Percentiles rank a stretch among this genome's conserved stretches.
These are phyloP conservation scores for Colletotrichum sp. DNA, from an alignment of 2,329 filamentous ascomycete species.

Conservation along the genomic window DNA sequence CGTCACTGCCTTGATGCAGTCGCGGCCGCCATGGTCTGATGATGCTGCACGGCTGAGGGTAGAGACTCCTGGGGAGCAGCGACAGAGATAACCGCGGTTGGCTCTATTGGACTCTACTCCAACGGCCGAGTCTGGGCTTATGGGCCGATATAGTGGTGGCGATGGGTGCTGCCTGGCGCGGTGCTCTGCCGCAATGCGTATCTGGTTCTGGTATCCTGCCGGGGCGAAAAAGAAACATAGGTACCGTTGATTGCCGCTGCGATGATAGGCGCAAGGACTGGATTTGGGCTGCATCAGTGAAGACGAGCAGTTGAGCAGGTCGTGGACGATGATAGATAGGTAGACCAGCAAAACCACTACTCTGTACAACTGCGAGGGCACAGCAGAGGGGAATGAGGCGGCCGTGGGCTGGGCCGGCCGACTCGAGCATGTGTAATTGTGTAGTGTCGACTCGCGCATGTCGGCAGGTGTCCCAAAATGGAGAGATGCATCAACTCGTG, in stretches of 20 bases:
- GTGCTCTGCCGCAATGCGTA: not conserved
- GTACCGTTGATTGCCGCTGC: not conserved
- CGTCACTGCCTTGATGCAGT: not conserved
- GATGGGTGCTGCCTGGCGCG: not conserved
- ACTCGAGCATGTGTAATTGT: conserved; percentile 9
- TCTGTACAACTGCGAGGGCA: not conserved
- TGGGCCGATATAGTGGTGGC: not conserved
- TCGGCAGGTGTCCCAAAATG: conserved; percentile 6
- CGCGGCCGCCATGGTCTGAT: not conserved
- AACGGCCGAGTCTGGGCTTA: not conserved
- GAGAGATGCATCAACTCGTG: conserved; percentile 9
- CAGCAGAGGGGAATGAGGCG: not conserved
- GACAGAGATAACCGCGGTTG: conserved; percentile 1
- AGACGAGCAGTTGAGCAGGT: not conserved
- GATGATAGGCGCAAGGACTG: not conserved
- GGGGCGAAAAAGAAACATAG: not conserved
- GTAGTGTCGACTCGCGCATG: not conserved
- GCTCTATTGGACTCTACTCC: not conserved
- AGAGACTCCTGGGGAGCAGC: not conserved
- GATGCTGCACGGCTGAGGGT: not conserved
- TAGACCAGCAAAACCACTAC: not conserved
- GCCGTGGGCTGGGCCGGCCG: not conserved
- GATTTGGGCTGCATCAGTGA: not conserved
- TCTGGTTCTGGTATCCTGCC: not conserved
- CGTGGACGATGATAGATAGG: not conserved